phyloP scores from a whole-genome alignment of 139 green algal species.

The Tetradesmus lagerheimii region DNA sequence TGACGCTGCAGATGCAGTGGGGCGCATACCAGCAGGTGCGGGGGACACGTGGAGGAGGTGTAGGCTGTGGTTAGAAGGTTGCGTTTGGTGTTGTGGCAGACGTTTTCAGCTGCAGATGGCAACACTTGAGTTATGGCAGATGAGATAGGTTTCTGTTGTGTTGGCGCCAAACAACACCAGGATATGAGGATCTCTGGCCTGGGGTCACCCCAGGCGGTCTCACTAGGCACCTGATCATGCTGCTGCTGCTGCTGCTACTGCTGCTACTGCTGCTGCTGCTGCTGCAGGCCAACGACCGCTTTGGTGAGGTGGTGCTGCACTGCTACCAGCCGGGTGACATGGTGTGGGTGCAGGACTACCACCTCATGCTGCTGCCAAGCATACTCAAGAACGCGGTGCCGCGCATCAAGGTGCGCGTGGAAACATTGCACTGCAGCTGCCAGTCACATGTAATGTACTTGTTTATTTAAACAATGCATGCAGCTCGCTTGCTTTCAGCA shows the following conservation, averaged over 20 bases:
- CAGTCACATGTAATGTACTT: neutral
- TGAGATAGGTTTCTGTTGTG: too few relatives aligned
- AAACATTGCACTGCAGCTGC: neutral
- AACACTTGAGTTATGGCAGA: too few relatives aligned
- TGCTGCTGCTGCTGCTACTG: neutral
- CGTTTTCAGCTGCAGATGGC: too few relatives aligned
- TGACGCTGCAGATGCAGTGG: constrained; percentile 94
- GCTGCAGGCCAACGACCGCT: constrained; percentile 70
- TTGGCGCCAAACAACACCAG: too few relatives aligned
- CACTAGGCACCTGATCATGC: neutral
- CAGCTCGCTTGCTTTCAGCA: neutral
- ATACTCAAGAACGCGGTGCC: constrained; percentile 88
- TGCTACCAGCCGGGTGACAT: constrained; percentile 88
- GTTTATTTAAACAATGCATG: neutral
- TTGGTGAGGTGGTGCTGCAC: constrained; percentile 84
- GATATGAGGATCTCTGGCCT: too few relatives aligned
- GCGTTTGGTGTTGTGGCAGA: too few relatives aligned
- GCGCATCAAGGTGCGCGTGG: constrained; percentile 78
- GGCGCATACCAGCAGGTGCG: constrained; percentile 47
- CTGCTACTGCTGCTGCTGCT: neutral
- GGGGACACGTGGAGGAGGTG: too few relatives aligned
- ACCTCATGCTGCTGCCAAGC: constrained; percentile 94
- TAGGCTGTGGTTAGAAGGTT: too few relatives aligned
- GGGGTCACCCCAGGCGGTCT: too few relatives aligned
- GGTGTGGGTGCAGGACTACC: constrained; percentile 95